Evolutionary conservation across 2,329 filamentous ascomycete species (phyloP).

Genomic region (Clarireedia hainanense): DNA sequence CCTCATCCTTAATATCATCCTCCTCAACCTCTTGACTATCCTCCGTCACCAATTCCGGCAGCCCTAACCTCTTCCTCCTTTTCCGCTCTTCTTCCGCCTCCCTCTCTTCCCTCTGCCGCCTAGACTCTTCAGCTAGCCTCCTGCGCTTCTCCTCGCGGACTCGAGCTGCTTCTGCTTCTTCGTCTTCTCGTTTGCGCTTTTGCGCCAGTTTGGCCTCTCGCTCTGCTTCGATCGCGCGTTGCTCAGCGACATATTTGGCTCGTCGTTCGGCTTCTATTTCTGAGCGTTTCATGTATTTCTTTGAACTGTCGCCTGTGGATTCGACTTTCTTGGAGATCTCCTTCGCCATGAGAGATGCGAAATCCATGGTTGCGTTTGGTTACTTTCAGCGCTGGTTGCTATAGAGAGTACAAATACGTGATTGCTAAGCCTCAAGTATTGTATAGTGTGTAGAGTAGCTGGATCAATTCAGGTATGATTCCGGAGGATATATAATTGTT

Average conservation of each 20-base stretch:
- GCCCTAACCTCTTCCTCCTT: slow-evolving; percentile 66
- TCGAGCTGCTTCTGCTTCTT: slow-evolving; percentile 62
- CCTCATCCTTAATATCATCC: slow-evolving; percentile 63
- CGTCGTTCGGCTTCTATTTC: slow-evolving; percentile 79
- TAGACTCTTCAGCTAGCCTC: slow-evolving; percentile 73
- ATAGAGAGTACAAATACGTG: neutral
- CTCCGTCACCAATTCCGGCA: slow-evolving; percentile 62
- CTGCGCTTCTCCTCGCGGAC: slow-evolving; percentile 75
- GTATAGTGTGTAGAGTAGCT: no score
- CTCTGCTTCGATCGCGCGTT: slow-evolving; percentile 64
- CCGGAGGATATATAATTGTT: no score
- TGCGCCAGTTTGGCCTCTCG: slow-evolving; percentile 61
- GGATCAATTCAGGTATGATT: no score
- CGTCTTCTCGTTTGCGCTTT: slow-evolving; percentile 87
- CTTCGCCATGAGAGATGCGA: slow-evolving; percentile 85
- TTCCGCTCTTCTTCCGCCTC: slow-evolving; percentile 66
- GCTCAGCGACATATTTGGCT: slow-evolving; percentile 73
- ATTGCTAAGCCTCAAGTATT: neutral
- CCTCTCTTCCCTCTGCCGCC: slow-evolving; percentile 59
- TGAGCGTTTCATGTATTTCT: slow-evolving; percentile 78
- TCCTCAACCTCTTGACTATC: slow-evolving; percentile 38
- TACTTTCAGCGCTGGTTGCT: neutral
- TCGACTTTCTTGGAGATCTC: slow-evolving; percentile 79
- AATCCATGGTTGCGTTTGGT: slow-evolving; percentile 63
- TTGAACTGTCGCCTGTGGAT: slow-evolving; percentile 33